These are phyloP conservation scores for Jacaranda copaia DNA, from an alignment of 257 asterid species.

Conservation along the genomic window DNA sequence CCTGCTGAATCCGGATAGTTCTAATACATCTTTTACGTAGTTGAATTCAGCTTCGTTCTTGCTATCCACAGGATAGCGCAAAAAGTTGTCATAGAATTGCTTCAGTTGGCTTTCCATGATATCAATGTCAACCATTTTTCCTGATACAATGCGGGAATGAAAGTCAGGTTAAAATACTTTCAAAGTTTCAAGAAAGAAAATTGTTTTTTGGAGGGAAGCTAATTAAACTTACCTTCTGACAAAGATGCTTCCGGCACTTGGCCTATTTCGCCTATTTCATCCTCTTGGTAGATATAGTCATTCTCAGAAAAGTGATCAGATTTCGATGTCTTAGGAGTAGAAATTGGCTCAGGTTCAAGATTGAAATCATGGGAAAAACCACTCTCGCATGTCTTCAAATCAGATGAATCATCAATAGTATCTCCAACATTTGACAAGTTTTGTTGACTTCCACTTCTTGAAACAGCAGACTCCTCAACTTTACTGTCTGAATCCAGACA, in stretches of 20 bases:
- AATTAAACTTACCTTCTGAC: slow-evolving; percentile 38
- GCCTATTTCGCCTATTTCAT: slow-evolving; percentile 12
- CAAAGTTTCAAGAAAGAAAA: neutral
- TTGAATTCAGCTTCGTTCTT: slow-evolving; percentile 59
- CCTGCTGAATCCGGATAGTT: slow-evolving; percentile 68
- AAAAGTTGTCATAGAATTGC: slow-evolving; percentile 37
- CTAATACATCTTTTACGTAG: slow-evolving; percentile 65
- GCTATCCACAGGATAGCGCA: slow-evolving; percentile 44
- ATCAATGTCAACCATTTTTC: slow-evolving; percentile 6
- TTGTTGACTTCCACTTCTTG: slow-evolving; percentile 42
- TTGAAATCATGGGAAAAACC: slow-evolving; percentile 40
- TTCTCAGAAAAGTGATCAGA: slow-evolving; percentile 35
- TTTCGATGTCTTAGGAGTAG: slow-evolving; percentile 29
- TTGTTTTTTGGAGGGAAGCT: too few species aligned
- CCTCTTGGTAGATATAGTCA: slow-evolving; percentile 42
- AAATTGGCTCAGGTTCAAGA: slow-evolving; percentile 26
- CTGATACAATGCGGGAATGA: slow-evolving; percentile 20
- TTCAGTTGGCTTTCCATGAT: slow-evolving; percentile 35
- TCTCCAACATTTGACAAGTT: slow-evolving; percentile 41
- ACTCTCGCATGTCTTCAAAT: slow-evolving; percentile 39
- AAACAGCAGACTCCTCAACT: slow-evolving; percentile 12
- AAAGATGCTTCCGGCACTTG: slow-evolving; percentile 23
- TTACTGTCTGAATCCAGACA: slow-evolving; percentile 41
- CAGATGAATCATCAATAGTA: slow-evolving; percentile 42
- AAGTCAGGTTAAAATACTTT: neutral